Percentiles rank a stretch among this genome's conserved stretches.
Evolutionary conservation across 2,329 filamentous ascomycete genomes (phyloP).

Genomic region (Cytospora paraplurivora): DNA sequence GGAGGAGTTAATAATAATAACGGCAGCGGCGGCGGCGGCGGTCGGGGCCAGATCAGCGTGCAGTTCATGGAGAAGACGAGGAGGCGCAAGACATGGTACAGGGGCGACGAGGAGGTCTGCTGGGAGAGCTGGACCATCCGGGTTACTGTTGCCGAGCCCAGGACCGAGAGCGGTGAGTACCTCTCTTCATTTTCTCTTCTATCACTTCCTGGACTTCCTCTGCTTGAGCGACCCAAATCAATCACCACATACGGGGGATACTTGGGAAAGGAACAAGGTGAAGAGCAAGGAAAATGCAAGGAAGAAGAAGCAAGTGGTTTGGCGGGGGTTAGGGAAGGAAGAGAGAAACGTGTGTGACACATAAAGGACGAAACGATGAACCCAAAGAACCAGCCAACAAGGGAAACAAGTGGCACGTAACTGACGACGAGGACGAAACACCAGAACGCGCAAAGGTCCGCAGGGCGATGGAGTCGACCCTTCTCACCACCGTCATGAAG

Average conservation of each 20-base stretch:
- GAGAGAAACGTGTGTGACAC: too few relatives aligned
- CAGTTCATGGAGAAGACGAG: slow-evolving; percentile 91
- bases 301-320: background rate
- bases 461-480: slow-evolving; percentile 85
- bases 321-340: background rate
- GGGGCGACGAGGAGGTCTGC: slow-evolving; percentile 86
- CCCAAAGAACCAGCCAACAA: too few relatives aligned
- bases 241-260: too few relatives aligned
- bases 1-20: background rate
- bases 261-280: too few relatives aligned
- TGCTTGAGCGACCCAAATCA: background rate
- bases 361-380: too few relatives aligned
- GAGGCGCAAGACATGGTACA: slow-evolving; percentile 76
- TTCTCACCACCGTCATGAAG: slow-evolving; percentile 85
- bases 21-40: slow-evolving; percentile 48
- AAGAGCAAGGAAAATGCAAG: background rate
- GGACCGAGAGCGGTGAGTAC: slow-evolving; percentile 79
- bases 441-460: slow-evolving; percentile 85
- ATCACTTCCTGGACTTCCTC: slow-evolving; percentile 15
- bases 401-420: too few relatives aligned
- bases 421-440: background rate
- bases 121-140: slow-evolving; percentile 97
- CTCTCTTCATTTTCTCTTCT: slow-evolving; percentile 6
- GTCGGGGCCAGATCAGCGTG: slow-evolving; percentile 77
- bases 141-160: slow-evolving; percentile 87